phyloP scores from a whole-genome alignment of 148 eudicot genomes.

The Cornus controversa region DNA sequence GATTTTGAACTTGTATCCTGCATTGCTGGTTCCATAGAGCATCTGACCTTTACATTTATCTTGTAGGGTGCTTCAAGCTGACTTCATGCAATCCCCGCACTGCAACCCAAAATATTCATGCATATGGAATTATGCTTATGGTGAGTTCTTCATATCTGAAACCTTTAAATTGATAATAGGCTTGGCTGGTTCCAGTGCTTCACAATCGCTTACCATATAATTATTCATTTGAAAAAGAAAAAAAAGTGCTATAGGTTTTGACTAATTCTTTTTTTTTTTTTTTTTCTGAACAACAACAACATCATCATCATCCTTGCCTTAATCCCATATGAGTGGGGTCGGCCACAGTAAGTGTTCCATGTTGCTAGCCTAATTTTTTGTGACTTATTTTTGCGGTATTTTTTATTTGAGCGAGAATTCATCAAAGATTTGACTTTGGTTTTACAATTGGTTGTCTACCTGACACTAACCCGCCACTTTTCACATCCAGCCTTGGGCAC shows the following conservation, averaged over 20 bases:
- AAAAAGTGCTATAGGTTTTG: background rate
- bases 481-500: too few relatives aligned
- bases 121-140: conserved; percentile 77
- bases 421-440: too few relatives aligned
- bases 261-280: too few relatives aligned
- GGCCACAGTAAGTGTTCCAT: too few relatives aligned
- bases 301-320: too few relatives aligned
- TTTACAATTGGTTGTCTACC: too few relatives aligned
- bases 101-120: conserved; percentile 70
- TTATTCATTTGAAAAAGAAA: background rate
- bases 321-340: too few relatives aligned
- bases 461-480: too few relatives aligned
- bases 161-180: conserved; percentile 8
- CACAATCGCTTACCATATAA: background rate
- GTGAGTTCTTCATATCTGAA: conserved; percentile 45
- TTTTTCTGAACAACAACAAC: background rate
- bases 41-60: conserved; percentile 16
- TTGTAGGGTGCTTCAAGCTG: conserved; percentile 82
- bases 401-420: too few relatives aligned
- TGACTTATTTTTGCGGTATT: too few relatives aligned
- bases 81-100: conserved; percentile 58
- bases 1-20: background rate
- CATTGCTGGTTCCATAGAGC: background rate
- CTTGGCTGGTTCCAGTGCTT: background rate
- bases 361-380: too few relatives aligned